phyloP scores from a whole-genome alignment of 768 basidiomycete genomes.

The Podaxis sp. region DNA sequence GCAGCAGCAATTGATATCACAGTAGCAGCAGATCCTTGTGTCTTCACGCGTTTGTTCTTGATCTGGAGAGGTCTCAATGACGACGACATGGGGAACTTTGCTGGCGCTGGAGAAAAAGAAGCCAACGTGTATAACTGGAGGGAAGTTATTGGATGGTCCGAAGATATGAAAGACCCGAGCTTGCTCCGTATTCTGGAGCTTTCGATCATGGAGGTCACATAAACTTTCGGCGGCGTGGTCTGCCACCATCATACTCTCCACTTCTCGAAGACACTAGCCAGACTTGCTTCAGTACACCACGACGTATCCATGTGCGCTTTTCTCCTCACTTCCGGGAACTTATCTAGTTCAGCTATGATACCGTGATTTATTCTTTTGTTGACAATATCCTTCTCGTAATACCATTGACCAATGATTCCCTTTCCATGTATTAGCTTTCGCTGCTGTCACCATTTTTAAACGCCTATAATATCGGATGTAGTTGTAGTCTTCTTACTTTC shows the following conservation, averaged over 20 bases:
- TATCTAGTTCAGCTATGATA: background rate
- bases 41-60: slow-evolving; percentile 82
- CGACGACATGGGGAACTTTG: slow-evolving; percentile 74
- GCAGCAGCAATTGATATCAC: slow-evolving; percentile 87
- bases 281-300: background rate
- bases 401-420: background rate
- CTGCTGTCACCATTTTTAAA: background rate
- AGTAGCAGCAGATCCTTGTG: slow-evolving; percentile 75
- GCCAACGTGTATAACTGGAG: slow-evolving; percentile 81
- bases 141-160: slow-evolving; percentile 76
- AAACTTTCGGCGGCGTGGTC: slow-evolving; percentile 6
- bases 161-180: slow-evolving; percentile 70
- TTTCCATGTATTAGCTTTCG: background rate
- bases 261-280: background rate
- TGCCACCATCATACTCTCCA: background rate
- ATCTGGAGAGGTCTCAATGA: slow-evolving; percentile 83
- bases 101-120: slow-evolving; percentile 82
- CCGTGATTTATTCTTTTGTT: background rate
- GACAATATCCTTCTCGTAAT: background rate
- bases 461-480: background rate
- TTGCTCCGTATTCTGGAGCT: slow-evolving; percentile 81
- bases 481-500: background rate
- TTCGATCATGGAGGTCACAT: slow-evolving; percentile 71
- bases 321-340: background rate
- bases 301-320: background rate